Evolutionary conservation across 2,329 filamentous ascomycete genomes (phyloP).

Genomic region (Phaeosphaeriaceae sp.): DNA sequence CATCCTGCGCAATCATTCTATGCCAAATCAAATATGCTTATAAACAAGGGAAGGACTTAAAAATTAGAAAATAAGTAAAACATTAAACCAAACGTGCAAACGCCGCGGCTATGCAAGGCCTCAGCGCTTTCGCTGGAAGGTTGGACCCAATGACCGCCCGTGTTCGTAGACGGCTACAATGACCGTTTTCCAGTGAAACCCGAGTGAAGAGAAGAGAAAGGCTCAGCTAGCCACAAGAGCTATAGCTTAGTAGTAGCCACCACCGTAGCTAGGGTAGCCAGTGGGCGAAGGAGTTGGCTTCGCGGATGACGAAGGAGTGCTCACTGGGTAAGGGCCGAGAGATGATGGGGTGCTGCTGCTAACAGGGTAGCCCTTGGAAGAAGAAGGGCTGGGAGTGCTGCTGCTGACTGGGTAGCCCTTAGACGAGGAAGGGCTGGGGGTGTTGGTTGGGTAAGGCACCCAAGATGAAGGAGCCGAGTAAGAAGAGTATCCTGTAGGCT

Average conservation of each 20-base stretch:
- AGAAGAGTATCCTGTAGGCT: slow-evolving; percentile 11
- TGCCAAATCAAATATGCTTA: slow-evolving; percentile 4
- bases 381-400: slow-evolving; percentile 8
- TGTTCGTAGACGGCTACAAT: slow-evolving; percentile 5
- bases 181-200: slow-evolving; percentile 8
- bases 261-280: slow-evolving; percentile 15
- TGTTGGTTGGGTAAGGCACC: slow-evolving; percentile 32
- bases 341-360: slow-evolving; percentile 12
- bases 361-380: slow-evolving; percentile 4
- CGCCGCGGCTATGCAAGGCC: slow-evolving; percentile 33
- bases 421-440: slow-evolving; percentile 9
- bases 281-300: slow-evolving; percentile 18
- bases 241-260: slow-evolving; percentile 14
- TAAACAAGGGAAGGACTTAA: slow-evolving; percentile 18
- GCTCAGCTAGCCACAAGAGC: slow-evolving; percentile 4
- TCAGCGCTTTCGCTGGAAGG: slow-evolving; percentile 9
- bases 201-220: slow-evolving; percentile 1
- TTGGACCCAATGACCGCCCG: slow-evolving; percentile 10
- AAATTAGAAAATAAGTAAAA: slow-evolving; percentile 6
- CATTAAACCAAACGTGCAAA: slow-evolving; percentile 6
- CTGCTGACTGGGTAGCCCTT: slow-evolving; percentile 4
- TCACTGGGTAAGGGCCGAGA: slow-evolving; percentile 19
- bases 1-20: slow-evolving; percentile 68
- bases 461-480: slow-evolving; percentile 12
- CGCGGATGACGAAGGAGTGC: slow-evolving; percentile 6